Evolutionary conservation across 2,329 filamentous ascomycete genomes (phyloP), one percentile per base, ranked within the genome.

Genomic region (Talaromyces rugulosus): DNA sequence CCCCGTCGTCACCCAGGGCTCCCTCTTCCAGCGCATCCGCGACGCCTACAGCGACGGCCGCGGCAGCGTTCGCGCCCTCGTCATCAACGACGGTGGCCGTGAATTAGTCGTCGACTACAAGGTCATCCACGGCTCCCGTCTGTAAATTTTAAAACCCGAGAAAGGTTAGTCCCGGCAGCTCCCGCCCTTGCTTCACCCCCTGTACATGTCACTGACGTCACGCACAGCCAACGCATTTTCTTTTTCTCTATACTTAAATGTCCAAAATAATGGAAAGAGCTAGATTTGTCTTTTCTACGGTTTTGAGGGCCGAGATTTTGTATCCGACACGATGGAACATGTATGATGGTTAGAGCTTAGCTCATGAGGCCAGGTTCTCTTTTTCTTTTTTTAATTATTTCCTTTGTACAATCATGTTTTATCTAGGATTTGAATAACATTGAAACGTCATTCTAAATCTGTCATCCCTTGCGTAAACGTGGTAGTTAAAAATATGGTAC

Each of bases 81-180:
- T 99, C 79, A 93, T 99, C 81, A 92, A 88, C 79, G 95, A 99
- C 80, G 85, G 89, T 73, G 93, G 92, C 72, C 88, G 89, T 73
- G 95, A 99, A 87, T 88, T 99, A 75, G 93, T 90, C 71, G 95
- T 99, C 71, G 95, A 99, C 87, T 95, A 96, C 88, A 98, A 97
- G 90, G 90, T 96, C 76, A 90, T 98, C 76, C 95, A 99, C 83
- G 86, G 85, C 50, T 62, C 61, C 30, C 54, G 62, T 50, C 28
- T 63, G 54, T 63, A 61, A 58, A 56, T 54, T 36, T 51, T 47
- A 56, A 62, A 16, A 40, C 44, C 57, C 52, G 14, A 56, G 56
- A 59, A 59, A 34, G 61, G 61, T 59, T 62, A 59, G 61, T 51
- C 40, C 58, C 61, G 52, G 61, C 40, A 56, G 53, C 42, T 59